Evolutionary conservation across 2,329 filamentous ascomycete species (phyloP).

Genomic region (Colletotrichum musae): DNA sequence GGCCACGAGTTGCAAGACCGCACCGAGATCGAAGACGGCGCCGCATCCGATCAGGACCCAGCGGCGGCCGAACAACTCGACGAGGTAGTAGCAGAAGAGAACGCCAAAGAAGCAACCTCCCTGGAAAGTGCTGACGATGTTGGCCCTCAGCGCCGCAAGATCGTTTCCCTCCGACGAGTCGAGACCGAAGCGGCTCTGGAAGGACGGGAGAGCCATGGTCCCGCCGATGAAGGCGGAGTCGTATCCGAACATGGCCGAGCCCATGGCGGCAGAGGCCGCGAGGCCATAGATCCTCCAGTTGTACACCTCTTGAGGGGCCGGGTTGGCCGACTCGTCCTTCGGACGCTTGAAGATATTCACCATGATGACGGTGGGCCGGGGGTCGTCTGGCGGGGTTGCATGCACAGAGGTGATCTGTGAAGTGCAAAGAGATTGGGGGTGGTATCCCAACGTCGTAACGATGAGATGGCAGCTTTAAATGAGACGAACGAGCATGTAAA

Average conservation of each 20-base stretch:
- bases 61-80: constrained; percentile 69
- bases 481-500: no score
- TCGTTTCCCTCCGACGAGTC: constrained; percentile 13
- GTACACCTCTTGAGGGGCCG: constrained; percentile 44
- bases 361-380: background rate
- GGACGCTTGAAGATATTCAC: constrained; percentile 21
- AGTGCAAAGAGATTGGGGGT: background rate
- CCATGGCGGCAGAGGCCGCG: constrained; percentile 47
- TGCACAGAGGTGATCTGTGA: background rate
- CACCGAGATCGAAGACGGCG: constrained; percentile 63
- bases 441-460: no score
- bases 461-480: no score
- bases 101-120: constrained; percentile 70
- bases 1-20: constrained; percentile 59
- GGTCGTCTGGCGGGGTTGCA: background rate
- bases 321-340: constrained; percentile 37
- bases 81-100: constrained; percentile 67
- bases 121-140: constrained; percentile 63
- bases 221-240: constrained; percentile 46
- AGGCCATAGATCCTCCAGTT: constrained; percentile 49
- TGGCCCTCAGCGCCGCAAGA: constrained; percentile 42
- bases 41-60: constrained; percentile 66
- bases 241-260: constrained; percentile 47
- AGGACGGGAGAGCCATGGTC: constrained; percentile 44
- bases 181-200: constrained; percentile 41